Conservation (phyloP, 345 rosid species). For the Eutrema japonicum region DNA sequence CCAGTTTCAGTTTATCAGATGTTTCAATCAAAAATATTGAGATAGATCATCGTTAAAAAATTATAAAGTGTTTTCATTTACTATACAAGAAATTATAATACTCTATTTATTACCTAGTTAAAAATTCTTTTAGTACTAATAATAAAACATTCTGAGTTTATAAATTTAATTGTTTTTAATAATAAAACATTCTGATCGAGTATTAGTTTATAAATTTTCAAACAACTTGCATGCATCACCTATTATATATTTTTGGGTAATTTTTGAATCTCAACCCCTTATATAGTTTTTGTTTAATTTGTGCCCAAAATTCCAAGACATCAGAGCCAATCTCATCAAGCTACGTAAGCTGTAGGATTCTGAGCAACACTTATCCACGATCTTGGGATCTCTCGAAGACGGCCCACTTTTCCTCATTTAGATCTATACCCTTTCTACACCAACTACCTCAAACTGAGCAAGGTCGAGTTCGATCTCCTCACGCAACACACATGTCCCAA, state of each 20-base stretch:
- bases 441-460: constrained; percentile 12
- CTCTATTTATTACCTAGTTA: not conserved
- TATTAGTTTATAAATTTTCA: too few relatives aligned
- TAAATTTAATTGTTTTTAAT: too few relatives aligned
- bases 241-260: too few relatives aligned
- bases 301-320: constrained; percentile 1
- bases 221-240: too few relatives aligned
- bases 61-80: not conserved
- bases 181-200: too few relatives aligned
- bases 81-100: not conserved
- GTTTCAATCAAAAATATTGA: not conserved
- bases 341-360: constrained; percentile 14
- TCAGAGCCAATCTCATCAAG: constrained; percentile 21
- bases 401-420: not conserved
- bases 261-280: too few relatives aligned
- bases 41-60: not conserved
- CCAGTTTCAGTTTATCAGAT: not conserved
- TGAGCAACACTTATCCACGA: not conserved
- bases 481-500: constrained; percentile 19
- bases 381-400: constrained; percentile 17
- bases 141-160: too few relatives aligned
- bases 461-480: constrained; percentile 20
- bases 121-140: too few relatives aligned
- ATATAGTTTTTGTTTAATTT: not conserved
- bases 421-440: constrained; percentile 22